Conservation (phyloP, 1,139 yeast genomes). For the Saccharomyces hybrid region DNA sequence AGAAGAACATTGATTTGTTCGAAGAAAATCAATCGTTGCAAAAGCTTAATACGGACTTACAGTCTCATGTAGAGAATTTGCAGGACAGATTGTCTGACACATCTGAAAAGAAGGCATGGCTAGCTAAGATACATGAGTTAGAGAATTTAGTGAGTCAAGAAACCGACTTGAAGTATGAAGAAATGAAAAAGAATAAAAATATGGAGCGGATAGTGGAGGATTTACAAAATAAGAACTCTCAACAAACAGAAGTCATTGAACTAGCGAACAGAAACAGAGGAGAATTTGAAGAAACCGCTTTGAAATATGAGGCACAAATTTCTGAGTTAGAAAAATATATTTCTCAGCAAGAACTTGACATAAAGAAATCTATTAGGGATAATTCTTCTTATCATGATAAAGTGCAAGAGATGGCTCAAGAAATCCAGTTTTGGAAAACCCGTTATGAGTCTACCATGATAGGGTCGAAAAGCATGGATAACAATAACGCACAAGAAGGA, state of each 20-base stretch:
- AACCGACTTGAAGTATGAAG: slow-evolving; percentile 31
- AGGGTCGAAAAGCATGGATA: slow-evolving; percentile 14
- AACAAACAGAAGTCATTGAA: slow-evolving; percentile 23
- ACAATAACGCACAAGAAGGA: slow-evolving; percentile 16
- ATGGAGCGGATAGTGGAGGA: slow-evolving; percentile 35
- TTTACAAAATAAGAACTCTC: slow-evolving; percentile 22
- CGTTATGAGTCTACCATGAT: slow-evolving; percentile 32
- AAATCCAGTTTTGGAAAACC: slow-evolving; percentile 55
- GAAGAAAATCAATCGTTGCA: slow-evolving; percentile 34
- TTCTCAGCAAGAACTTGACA: slow-evolving; percentile 31
- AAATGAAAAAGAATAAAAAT: slow-evolving; percentile 31
- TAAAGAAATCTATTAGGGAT: slow-evolving; percentile 31
- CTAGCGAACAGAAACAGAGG: slow-evolving; percentile 34
- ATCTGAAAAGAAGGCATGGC: slow-evolving; percentile 38
- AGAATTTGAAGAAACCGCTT: slow-evolving; percentile 33
- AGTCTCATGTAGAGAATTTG: slow-evolving; percentile 30
- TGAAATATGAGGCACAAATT: slow-evolving; percentile 27
- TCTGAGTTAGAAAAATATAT: slow-evolving; percentile 33
- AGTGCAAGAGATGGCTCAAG: slow-evolving; percentile 51
- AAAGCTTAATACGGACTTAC: slow-evolving; percentile 32
- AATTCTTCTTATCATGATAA: slow-evolving; percentile 28
- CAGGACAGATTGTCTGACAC: slow-evolving; percentile 34
- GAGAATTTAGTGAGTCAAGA: slow-evolving; percentile 31
- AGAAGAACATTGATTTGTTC: slow-evolving; percentile 30
- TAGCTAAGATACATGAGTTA: slow-evolving; percentile 30